phyloP scores from a whole-genome alignment of 2,329 filamentous ascomycete genomes.

The Ambrosiella xylebori region DNA sequence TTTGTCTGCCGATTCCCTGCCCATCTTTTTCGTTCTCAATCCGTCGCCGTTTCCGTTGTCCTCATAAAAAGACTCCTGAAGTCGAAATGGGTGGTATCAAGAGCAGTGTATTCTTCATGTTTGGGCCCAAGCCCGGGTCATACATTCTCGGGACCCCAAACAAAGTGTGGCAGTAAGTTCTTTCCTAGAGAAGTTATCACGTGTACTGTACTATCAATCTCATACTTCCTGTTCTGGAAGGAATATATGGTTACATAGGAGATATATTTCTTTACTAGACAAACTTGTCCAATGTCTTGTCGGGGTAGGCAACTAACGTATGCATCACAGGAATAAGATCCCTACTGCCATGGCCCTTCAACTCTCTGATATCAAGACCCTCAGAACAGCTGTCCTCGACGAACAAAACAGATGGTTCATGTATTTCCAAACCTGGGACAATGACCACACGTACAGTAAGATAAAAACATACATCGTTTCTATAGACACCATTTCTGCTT shows the following conservation, averaged over 20 bases:
- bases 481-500: background rate
- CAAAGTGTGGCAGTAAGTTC: constrained; percentile 8
- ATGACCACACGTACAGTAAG: constrained; percentile 11
- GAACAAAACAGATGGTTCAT: constrained; percentile 10
- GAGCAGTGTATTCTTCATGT: constrained; percentile 8
- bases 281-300: background rate
- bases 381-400: constrained; percentile 8
- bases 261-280: background rate
- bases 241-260: background rate
- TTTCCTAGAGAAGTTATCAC: background rate
- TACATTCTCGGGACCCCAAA: constrained; percentile 7
- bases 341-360: constrained; percentile 8
- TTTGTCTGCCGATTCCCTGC: background rate
- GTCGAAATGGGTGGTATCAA: background rate
- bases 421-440: constrained; percentile 7
- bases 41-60: background rate
- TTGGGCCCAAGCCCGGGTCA: constrained; percentile 6
- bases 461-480: background rate
- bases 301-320: background rate
- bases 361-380: constrained; percentile 2
- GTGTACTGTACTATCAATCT: background rate
- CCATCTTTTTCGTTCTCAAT: background rate
- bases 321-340: constrained; percentile 3
- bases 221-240: background rate
- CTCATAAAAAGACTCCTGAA: background rate